Evolutionary conservation across 2,329 filamentous ascomycete genomes (phyloP), one percentile per base, ranked within the genome.

Genomic region (Ceratocystis ficicola): DNA sequence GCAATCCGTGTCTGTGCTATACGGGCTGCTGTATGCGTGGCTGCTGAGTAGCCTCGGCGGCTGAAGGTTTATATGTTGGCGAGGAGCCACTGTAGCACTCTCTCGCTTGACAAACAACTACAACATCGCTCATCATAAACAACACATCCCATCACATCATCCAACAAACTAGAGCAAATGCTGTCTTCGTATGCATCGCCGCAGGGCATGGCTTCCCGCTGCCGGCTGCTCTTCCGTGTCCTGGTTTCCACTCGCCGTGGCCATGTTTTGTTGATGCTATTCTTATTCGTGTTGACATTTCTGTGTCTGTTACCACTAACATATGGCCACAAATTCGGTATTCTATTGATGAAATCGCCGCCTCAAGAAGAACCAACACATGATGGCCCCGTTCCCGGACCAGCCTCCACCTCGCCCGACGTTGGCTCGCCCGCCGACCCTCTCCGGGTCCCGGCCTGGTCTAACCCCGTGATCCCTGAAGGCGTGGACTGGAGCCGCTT

Each of bases 401-500:
- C 50, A 5, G 8, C 10, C 30, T 30, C 28, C 30, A n/a, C 25
- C 20, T 8, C 28, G 17, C 25, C 25, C 28, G 15, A 28, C 5
- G 17, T 20, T 25, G 55, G 15, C 10, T 3, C 3, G 36, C 36
- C 28, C 28, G 28, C 17, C 7, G 30, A 20, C 28, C 30, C 61
- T 7, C 17, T 25, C 2, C 15, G 25, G 28, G 2, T 10, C 12
- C 44, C 50, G n/a, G 57, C 28, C 7, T 65, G 66, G 66, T 41
- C 59, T 1, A 50, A 48, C 10, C 66, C 66, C 2, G 32, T 59
- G 22, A 30, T 67, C 44, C 66, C 66, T 5, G 20, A 25, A 12
- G 69, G 73, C 5, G 69, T 76, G 30, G 71, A 79, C 70, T 80
- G 77, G 78, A 74, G 73, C 1, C 72, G 71, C 61, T 80, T 76